Base-by-base conservation (phyloP, 2,329 filamentous ascomycete species). In the Epicoccum sorghinum region DNA sequence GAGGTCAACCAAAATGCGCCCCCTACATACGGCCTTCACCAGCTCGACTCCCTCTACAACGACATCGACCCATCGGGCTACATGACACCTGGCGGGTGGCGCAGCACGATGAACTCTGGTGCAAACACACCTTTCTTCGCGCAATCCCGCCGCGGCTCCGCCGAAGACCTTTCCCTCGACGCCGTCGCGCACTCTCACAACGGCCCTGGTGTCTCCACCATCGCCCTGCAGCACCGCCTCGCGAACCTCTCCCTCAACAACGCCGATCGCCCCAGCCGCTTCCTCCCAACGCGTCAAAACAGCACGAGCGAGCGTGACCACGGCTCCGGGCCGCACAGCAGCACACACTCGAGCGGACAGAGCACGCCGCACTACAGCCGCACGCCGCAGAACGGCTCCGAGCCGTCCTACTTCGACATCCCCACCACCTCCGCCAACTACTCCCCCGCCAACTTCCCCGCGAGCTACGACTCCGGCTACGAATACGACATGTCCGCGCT, bases 21-120 rank as follows among this genome's bases (percentile, higher is more conserved):
- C n/a, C 95, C 95, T 0, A 86, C 92, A 35, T 99, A 99, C 66
- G 92, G 91, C 55, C 86, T 93, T 66, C 95, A 98, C 73, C 83
- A 90, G 39, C 85, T 98, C 24, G 95, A 99, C 72, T 88, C 91
- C 71, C 81, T 98, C 1, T 99, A 96, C 76, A 91, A 91, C 62
- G 91, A 93, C 58, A 83, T 97, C 52, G 91, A 96, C 65, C 82
- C 86, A 7, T 86, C 83, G 47, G 91, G 90, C n/a, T 89, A 93
- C 71, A 88, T 92, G 75, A 93, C 90, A 0, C 89, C 91, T 1
- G 86, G 82, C 1, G 79, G 85, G 32, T 72, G 72, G 47, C 67
- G 83, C 80, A 78, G 90, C 48, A 87, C 88, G 23, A 68, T 64
- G 50, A 72, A 68, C 55, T 83, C 78, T 58, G 79, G 76, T 14